Conservation (phyloP, 345 rosid genomes). For the Salix exigua region DNA sequence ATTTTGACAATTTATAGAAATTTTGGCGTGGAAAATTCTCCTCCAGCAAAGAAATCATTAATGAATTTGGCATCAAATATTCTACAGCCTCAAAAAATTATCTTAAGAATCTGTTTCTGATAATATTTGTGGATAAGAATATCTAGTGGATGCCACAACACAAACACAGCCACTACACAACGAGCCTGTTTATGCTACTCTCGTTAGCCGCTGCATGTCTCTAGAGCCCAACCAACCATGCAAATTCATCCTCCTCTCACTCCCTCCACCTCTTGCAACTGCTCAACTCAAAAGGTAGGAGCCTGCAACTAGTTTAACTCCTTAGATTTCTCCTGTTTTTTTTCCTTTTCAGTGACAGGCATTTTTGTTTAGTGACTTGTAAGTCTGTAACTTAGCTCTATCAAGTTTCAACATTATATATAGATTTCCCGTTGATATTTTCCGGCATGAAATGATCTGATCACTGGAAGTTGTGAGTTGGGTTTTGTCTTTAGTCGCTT, state of each 20-base stretch:
- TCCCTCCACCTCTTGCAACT: conserved; percentile 2
- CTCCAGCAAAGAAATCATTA: conserved; percentile 13
- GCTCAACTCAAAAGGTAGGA: conserved; percentile 15
- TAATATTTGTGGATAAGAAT: conserved; percentile 58
- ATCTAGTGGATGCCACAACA: conserved; percentile 22
- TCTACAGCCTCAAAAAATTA: conserved; percentile 22
- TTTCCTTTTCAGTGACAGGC: neutral
- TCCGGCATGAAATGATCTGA: too few relatives aligned
- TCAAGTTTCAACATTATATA: too few relatives aligned
- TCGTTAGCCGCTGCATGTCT: conserved; percentile 12
- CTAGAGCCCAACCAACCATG: conserved; percentile 12
- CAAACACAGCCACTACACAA: conserved; percentile 24
- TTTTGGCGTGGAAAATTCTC: conserved; percentile 23
- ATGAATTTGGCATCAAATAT: neutral
- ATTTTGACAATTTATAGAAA: neutral
- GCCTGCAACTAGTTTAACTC: neutral
- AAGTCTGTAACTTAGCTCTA: too few relatives aligned
- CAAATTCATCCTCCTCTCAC: conserved; percentile 9
- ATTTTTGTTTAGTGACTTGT: neutral
- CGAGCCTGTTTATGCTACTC: conserved; percentile 12
- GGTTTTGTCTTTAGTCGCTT: too few relatives aligned
- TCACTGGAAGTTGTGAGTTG: too few relatives aligned
- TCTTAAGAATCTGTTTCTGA: conserved; percentile 30
- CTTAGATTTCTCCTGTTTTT: neutral
- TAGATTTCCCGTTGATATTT: too few relatives aligned